Evolutionary conservation across 352 stramenopile species (phyloP), one percentile per base, ranked within the genome.

Genomic region (Globisporangium iwayamae): DNA sequence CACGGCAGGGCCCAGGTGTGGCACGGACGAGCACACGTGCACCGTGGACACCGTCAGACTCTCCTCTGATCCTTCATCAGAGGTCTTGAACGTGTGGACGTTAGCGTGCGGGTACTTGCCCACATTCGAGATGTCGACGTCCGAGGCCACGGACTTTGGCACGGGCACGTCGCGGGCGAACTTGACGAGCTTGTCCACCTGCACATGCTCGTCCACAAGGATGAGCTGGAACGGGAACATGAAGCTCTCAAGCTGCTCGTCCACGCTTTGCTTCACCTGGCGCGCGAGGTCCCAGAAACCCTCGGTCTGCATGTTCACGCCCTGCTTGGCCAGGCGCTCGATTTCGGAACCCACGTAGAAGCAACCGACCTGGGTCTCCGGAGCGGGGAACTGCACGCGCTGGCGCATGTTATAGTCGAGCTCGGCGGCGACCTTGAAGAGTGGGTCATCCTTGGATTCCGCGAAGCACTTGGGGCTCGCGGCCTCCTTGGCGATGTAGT

Each of bases 401-500:
- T 43, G 13, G 28, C 50, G 28, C 50, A 56, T 39, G 6, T 56
- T 56, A 14, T 56, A 56, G 25, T 56, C 50, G 1, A 56, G 50
- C 22, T 39, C 50, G 3, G 16, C 45, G 3, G 45, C 45, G 14
- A 51, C 18, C n/a, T 51, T 51, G 45, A 51, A 32, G 18, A 22
- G 45, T n/a, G 45, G n/a, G 5, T 41, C 13, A 2, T 56, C 32
- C n/a, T n/a, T n/a, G 8, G 32, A 56, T 28, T 25, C 32, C n/a
- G 41, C 11, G 38, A 43, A 43, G 38, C 38, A 43, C 38, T 43
- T 43, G 18, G 4, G 10, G 11, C 13, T 43, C 28, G 14, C 32
- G 63, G 61, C 0, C 0, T 68, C 55, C 1, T 52, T 71, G 36
- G 62, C 70, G 28, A 52, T 56, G 50, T 55, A 74, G 67, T 75